Base-by-base conservation (phyloP, 192 early-diverging fungal species). In the Thamnidium elegans region DNA sequence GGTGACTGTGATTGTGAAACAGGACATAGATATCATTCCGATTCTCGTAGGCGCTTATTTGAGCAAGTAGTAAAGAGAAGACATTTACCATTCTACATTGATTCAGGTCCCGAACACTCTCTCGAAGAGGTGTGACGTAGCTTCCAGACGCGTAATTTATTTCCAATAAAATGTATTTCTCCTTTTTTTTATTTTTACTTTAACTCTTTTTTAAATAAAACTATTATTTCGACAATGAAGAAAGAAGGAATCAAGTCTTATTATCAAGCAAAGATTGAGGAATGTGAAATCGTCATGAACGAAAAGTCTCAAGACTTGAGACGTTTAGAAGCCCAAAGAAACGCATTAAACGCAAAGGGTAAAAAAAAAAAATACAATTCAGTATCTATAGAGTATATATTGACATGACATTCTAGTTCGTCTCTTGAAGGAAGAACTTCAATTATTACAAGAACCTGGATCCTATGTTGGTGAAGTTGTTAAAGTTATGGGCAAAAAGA, bases 401-500 rank as follows among this genome's bases (percentile, higher is more conserved):
- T n/a, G n/a, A n/a, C n/a, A n/a, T n/a, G n/a, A n/a, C n/a, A n/a
- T n/a, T n/a, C n/a, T n/a, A 92, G 97, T 99, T 11, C 93, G 97
- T 50, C 81, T 97, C 51, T 84, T 99, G 31, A 87, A 94, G 50
- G 97, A 99, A 67, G 97, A 99, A 73, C 83, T 99, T 21, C 92
- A 95, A 67, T 82, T 99, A 60, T 83, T 99, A 11, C 97, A 99
- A 75, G 97, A 99, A 69, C 94, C 94, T 26, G 94, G 94, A 8
- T 90, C 91, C 17, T 94, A 92, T 74, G 93, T 97, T 47, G 97
- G 92, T 63, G 97, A 99, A 79, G 95, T 99, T 8, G 90, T 97
- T 32, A 99, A 99, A 74, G 79, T 97, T 36, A 99, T 99, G 88
- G 97, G 95, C 70, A 97, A 97, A 84, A 95, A 93, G 62, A 96